phyloP scores from a whole-genome alignment of 1,284 basidiomycete species.

The Chondrostereum purpureum region DNA sequence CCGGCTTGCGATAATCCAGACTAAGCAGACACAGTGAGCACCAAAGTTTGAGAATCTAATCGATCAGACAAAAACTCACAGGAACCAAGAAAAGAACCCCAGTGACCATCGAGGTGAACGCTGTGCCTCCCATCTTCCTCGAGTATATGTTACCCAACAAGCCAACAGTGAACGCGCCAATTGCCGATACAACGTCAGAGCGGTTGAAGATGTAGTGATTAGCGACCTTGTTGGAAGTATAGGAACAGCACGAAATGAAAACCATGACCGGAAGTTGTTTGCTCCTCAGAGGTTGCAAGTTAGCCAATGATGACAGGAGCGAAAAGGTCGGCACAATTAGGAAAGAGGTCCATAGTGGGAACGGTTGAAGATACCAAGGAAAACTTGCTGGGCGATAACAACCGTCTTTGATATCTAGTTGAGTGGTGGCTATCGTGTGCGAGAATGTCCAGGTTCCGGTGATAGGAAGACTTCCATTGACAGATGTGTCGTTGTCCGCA shows the following conservation, averaged over 20 bases:
- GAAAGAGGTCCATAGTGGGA: slow-evolving; percentile 73
- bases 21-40: slow-evolving; percentile 30
- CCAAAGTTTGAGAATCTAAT: neutral
- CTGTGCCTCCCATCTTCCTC: slow-evolving; percentile 80
- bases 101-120: slow-evolving; percentile 86
- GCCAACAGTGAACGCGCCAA: slow-evolving; percentile 81
- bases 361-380: slow-evolving; percentile 75
- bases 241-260: slow-evolving; percentile 75
- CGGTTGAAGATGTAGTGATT: slow-evolving; percentile 84
- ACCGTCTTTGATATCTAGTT: slow-evolving; percentile 48
- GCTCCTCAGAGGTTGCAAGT: slow-evolving; percentile 69
- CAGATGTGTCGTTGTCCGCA: slow-evolving; percentile 51
- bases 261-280: slow-evolving; percentile 80
- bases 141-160: slow-evolving; percentile 81
- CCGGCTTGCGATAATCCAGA: slow-evolving; percentile 85
- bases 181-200: slow-evolving; percentile 79
- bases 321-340: slow-evolving; percentile 82
- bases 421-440: slow-evolving; percentile 38
- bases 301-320: slow-evolving; percentile 64
- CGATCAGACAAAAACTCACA: slow-evolving; percentile 32
- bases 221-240: slow-evolving; percentile 71
- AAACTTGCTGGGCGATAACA: slow-evolving; percentile 63
- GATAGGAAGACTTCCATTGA: slow-evolving; percentile 38
- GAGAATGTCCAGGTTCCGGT: slow-evolving; percentile 74
- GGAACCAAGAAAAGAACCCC: slow-evolving; percentile 83